Conservation (phyloP, 2,329 filamentous ascomycete species). For the Chrysoporthe deuterocubensis region DNA sequence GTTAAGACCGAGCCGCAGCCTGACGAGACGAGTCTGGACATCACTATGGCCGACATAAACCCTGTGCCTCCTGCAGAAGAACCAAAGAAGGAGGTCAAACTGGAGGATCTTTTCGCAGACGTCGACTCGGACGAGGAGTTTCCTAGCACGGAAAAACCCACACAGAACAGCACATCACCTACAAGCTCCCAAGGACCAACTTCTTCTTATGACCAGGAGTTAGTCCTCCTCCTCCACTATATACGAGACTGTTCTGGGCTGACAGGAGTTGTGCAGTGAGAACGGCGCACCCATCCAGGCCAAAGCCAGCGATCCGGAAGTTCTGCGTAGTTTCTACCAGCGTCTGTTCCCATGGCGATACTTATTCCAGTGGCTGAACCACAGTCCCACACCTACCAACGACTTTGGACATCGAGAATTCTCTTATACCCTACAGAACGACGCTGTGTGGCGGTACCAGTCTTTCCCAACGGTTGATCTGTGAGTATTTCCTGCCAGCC, state of each 20-base stretch:
- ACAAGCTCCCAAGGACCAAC: constrained; percentile 48
- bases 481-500: constrained; percentile 39
- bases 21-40: constrained; percentile 39
- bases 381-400: constrained; percentile 80
- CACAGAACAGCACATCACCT: constrained; percentile 36
- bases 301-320: constrained; percentile 70
- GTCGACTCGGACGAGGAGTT: constrained; percentile 66
- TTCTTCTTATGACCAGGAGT: constrained; percentile 40
- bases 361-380: constrained; percentile 97
- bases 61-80: constrained; percentile 32
- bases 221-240: background rate
- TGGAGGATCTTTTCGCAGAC: constrained; percentile 64
- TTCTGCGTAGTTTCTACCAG: constrained; percentile 94
- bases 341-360: constrained; percentile 93
- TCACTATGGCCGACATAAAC: constrained; percentile 46
- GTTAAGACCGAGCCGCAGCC: constrained; percentile 39
- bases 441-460: constrained; percentile 91
- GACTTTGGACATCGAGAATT: constrained; percentile 96
- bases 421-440: constrained; percentile 90
- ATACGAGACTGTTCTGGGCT: constrained; percentile 13
- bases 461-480: constrained; percentile 61
- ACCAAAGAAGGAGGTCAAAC: constrained; percentile 52
- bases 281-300: constrained; percentile 46
- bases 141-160: constrained; percentile 50
- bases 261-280: constrained; percentile 36